phyloP scores from a whole-genome alignment of 2,329 filamentous ascomycete species.

The Verruconis gallopava region DNA sequence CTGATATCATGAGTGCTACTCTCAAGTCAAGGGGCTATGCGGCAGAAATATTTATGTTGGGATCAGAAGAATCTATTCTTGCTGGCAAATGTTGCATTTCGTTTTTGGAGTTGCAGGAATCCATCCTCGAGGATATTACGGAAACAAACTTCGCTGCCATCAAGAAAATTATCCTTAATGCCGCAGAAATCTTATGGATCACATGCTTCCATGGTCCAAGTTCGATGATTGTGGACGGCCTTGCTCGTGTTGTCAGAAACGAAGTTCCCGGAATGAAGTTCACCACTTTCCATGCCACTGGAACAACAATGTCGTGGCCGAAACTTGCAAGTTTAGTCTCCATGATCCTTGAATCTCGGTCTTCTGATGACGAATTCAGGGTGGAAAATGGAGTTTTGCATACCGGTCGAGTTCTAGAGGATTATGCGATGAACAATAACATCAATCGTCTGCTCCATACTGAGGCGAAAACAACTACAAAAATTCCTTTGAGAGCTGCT shows the following conservation, averaged over 20 bases:
- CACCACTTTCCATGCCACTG: background rate
- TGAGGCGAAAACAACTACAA: background rate
- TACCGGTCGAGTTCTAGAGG: background rate
- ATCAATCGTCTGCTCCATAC: background rate
- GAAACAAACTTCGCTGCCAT: background rate
- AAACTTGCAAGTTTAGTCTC: background rate
- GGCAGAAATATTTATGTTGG: too few species aligned
- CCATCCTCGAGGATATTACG: background rate
- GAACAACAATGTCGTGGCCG: background rate
- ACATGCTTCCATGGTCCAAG: background rate
- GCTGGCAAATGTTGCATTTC: background rate
- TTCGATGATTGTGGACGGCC: background rate
- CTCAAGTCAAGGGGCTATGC: too few species aligned
- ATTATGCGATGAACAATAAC: background rate
- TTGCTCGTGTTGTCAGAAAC: background rate
- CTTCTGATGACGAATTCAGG: background rate
- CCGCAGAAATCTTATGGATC: background rate
- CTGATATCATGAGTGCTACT: too few species aligned
- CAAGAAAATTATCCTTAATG: conserved; percentile 1
- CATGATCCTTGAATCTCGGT: background rate
- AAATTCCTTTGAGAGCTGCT: background rate
- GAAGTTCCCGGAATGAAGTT: background rate
- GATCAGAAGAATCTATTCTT: too few species aligned
- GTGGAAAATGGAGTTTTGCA: background rate
- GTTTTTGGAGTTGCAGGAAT: background rate